Evolutionary conservation across 257 asterid species (phyloP), one percentile per base, ranked within the genome.

Genomic region (Anisodus acutangulus): DNA sequence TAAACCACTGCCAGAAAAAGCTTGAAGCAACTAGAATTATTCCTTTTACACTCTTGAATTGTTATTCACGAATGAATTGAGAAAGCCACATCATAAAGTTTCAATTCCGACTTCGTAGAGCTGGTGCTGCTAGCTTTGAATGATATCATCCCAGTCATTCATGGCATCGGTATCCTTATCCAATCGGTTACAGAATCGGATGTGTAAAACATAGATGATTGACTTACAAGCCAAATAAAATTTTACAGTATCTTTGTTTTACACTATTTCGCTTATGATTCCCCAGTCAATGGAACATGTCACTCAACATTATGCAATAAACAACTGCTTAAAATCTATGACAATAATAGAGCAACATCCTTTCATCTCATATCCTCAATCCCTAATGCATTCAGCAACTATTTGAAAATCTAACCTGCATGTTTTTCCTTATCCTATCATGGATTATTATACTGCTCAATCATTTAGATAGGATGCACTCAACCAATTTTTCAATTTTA

Each of bases 271-370:
- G 5, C 41, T 22, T 64, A 68, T 19, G 55, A 68, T 81, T 67
- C 85, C 84, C 80, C 31, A 53, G 66, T 86, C 82, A 78, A 81
- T 83, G 87, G 89, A 85, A 78, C 68, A 81, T 81, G 83, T 85
- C 86, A 86, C 79, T 78, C 81, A 78, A 83, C 90, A 86, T 78
- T 83, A 86, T 81, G 85, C 59, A 80, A 54, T 26, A 26, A 78
- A 78, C 76, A 8, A 53, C 62, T 79, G 41, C 54, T 10, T 47
- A 53, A 31, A 49, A 58, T 59, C 58, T 81, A 17, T 19, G 54
- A 10, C 26, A 49, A 41, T 4, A 43, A 59, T 43, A 62, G 54
- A 66, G 76, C 78, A 62, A 6, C 74, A 59, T 62, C 59, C 8
- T 59, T 47, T 81, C 31, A 66, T 81, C 17, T 43, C 15, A 62